A percentile compares a stretch with the other conserved stretches of the same genome.
Evolutionary conservation across 345 rosid genomes (phyloP).

Genomic region (Acer negundo): DNA sequence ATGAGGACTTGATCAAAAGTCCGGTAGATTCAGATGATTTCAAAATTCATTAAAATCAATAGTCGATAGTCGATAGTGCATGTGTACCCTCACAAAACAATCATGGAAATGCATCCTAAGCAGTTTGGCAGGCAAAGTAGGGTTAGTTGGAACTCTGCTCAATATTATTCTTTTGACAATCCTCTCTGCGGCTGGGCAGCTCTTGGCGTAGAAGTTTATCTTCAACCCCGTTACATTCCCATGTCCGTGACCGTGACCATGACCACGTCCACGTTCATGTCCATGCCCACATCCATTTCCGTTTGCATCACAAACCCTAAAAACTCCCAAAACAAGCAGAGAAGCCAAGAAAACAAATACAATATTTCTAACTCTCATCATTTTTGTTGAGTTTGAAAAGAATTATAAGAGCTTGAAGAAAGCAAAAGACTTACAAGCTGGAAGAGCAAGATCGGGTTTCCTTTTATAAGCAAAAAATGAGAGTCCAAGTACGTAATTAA

Average conservation of each 20-base stretch:
- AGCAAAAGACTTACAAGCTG: background rate
- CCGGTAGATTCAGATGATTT: background rate
- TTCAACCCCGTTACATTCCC: background rate
- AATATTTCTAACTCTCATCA: background rate
- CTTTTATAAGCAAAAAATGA: background rate
- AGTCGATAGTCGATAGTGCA: no score
- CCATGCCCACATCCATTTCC: background rate
- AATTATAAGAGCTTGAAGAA: background rate
- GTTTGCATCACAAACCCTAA: background rate
- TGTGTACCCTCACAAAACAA: constrained; percentile 61
- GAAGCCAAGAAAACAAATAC: background rate
- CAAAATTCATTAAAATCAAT: no score
- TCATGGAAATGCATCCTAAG: constrained; percentile 65
- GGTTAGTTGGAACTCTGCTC: constrained; percentile 28
- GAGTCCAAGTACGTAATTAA: background rate
- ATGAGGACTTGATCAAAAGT: no score
- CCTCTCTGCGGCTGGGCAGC: constrained; percentile 41
- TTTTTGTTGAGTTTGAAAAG: background rate
- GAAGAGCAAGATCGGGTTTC: background rate
- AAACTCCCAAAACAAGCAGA: background rate
- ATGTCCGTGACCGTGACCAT: no score
- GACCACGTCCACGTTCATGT: background rate
- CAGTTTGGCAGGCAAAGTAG: constrained; percentile 48
- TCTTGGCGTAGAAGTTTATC: constrained; percentile 22
- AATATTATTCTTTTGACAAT: constrained; percentile 38